Evolutionary conservation across 306 rosid genomes (phyloP), one percentile per base, ranked within the genome.

Genomic region (Fragaria nilgerrensis): DNA sequence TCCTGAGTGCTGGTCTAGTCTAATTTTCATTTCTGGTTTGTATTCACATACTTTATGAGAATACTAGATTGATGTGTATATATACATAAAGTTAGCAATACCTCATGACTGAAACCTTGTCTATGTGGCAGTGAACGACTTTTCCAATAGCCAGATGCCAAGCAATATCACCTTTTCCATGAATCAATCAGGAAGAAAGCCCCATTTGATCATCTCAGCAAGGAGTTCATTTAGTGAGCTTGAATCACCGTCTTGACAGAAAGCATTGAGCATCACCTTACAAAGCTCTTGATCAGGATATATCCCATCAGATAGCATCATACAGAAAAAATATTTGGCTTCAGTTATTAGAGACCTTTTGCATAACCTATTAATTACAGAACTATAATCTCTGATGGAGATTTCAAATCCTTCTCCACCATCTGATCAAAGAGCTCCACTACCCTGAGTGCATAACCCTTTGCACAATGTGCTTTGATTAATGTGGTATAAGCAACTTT

Each of bases 311-410:
- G 86, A 79, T 69, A 89, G 73, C 88, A 89, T 89, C 89, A 85
- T 81, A 49, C 37, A 48, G 48, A 86, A 87, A 79, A 87, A 85
- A 65, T 77, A 79, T 70, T 83, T 85, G 25, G 88, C 87, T 75
- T 87, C 77, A 69, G 70, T 70, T 77, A 81, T 52, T 52, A 70
- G 59, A 53, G 72, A 65, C 77, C 93, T 87, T 83, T 81, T 85
- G 81, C 90, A 87, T 77, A 87, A 82, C 82, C 88, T 79, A 78
- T 85, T 88, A 72, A 88, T 83, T 62, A 85, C 81, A 53, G 87
- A 80, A 75, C 85, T 85, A 58, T 88, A 88, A 77, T 88, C 89
- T 53, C 76, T 71, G 16, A 85, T 71, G 44, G 91, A 85, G 15
- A 82, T 48, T 67, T 77, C 79, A 88, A 81, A 85, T 27, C 84